These are phyloP conservation scores for Plasmopara halstedii DNA, from an alignment of 352 stramenopile genomes.

Conservation along the genomic window DNA sequence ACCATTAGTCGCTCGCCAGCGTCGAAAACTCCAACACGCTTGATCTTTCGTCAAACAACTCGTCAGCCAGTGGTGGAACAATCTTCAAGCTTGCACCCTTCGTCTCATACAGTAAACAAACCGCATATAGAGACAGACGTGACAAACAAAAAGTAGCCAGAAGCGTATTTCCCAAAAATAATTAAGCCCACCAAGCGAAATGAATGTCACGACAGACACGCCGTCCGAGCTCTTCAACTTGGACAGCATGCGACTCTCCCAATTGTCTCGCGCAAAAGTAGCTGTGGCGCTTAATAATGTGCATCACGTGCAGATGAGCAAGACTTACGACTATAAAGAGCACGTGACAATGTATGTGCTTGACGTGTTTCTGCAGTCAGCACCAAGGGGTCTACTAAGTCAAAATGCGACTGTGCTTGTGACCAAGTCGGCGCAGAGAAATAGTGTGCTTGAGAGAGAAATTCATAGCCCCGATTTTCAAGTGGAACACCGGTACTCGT, in stretches of 20 bases:
- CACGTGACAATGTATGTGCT: constrained; percentile 40
- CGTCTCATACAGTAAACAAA: too few species aligned
- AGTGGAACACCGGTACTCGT: constrained; percentile 48
- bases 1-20: too few species aligned
- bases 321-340: constrained; percentile 19
- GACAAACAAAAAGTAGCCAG: too few species aligned
- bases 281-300: constrained; percentile 56
- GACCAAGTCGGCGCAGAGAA: constrained; percentile 1
- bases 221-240: not conserved
- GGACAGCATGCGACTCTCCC: constrained; percentile 9
- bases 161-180: too few species aligned
- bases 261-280: constrained; percentile 22
- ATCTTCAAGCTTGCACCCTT: too few species aligned
- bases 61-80: too few species aligned
- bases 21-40: too few species aligned
- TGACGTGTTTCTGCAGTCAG: constrained; percentile 34
- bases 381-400: constrained; percentile 22
- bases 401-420: not conserved
- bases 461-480: constrained; percentile 31
- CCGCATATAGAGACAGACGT: too few species aligned
- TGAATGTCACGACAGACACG: not conserved
- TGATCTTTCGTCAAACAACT: too few species aligned
- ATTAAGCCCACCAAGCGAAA: too few species aligned
- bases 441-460: constrained; percentile 10
- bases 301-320: constrained; percentile 37